Base-by-base conservation (phyloP, 164 flowering plant species). In the Amborella trichopoda region DNA sequence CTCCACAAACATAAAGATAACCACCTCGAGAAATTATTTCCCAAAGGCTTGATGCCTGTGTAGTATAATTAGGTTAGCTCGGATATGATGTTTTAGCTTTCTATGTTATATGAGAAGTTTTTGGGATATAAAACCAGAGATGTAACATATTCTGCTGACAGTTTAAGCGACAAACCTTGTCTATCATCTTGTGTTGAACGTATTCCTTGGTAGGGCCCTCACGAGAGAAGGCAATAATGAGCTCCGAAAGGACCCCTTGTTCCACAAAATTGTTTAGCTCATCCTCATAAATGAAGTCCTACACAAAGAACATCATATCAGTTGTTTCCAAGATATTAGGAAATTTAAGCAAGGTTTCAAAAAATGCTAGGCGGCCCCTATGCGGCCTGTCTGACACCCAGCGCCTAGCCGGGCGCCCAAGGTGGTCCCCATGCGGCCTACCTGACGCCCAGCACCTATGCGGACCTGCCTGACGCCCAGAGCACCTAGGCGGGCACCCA, bases 281-380 rank as follows among this genome's bases (percentile, higher is more conserved):
- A 13, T 84, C 91, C 58, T 87, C 84, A 53, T 91, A 91, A 25
- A 91, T 88, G 65, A 53, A 91, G 49, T 91, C 99, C 98, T 91
- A 73, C 4, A 32, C 14, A 48, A 24, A 3, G n/a, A 16, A 18
- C 10, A 40, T 9, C 24, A 2, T 6, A n/a, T 13, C 4, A 34
- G 23, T 18, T 16, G 4, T 11, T 22, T 30, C 34, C 13, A 30
- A n/a, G n/a, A n/a, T n/a, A n/a, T n/a, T n/a, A n/a, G n/a, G n/a
- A n/a, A n/a, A n/a, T n/a, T n/a, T n/a, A n/a, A n/a, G n/a, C n/a
- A n/a, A n/a, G n/a, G n/a, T n/a, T n/a, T n/a, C n/a, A n/a, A n/a
- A n/a, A n/a, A n/a, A n/a, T n/a, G n/a, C n/a, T n/a, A n/a, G n/a
- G n/a, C n/a, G n/a, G n/a, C n/a, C n/a, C n/a, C n/a, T n/a, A n/a